A percentile compares a stretch with the other conserved stretches of the same genome.
These are phyloP conservation scores for Coemansia sp. DNA, from an alignment of 192 early-diverging fungal species.

Conservation along the genomic window DNA sequence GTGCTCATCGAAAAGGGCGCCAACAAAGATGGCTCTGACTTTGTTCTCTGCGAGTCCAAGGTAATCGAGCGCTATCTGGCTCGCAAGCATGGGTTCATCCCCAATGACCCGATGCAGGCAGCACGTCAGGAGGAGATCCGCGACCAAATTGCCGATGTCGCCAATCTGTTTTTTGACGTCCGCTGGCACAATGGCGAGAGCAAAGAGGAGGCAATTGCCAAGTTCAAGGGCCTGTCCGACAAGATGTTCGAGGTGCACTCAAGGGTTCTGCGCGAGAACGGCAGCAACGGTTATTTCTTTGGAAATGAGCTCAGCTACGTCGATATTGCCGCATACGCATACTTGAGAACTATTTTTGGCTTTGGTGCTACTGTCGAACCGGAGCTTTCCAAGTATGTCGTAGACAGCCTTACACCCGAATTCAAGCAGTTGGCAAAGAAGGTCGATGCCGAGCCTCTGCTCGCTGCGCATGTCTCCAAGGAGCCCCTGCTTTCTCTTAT, in stretches of 20 bases:
- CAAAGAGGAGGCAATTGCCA: conserved; percentile 17
- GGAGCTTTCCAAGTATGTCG: neutral
- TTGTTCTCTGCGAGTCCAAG: conserved; percentile 39
- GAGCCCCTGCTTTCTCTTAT: neutral
- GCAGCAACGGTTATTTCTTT: conserved; percentile 51
- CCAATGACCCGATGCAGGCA: conserved; percentile 27
- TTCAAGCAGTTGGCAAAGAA: conserved; percentile 3
- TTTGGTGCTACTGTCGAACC: neutral
- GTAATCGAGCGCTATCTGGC: conserved; percentile 57
- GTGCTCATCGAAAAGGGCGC: conserved; percentile 43
- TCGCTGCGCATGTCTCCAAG: neutral
- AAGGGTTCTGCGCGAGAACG: conserved; percentile 45
- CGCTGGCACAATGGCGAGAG: neutral
- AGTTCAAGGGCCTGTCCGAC: conserved; percentile 8
- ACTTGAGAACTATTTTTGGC: neutral
- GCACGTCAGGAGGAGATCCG: conserved; percentile 34
- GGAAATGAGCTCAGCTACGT: conserved; percentile 39
- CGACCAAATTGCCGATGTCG: conserved; percentile 14
- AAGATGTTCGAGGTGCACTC: conserved; percentile 36
- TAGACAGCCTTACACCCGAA: conserved; percentile 2
- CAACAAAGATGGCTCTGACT: conserved; percentile 14
- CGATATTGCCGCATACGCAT: conserved; percentile 26
- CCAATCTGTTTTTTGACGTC: neutral
- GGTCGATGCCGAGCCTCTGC: neutral
- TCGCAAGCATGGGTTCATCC: conserved; percentile 43